A percentile compares a stretch with the other conserved stretches of the same genome.
These are phyloP conservation scores for Fusarium haematococcum DNA, from an alignment of 2,329 filamentous ascomycete genomes.

Conservation along the genomic window DNA sequence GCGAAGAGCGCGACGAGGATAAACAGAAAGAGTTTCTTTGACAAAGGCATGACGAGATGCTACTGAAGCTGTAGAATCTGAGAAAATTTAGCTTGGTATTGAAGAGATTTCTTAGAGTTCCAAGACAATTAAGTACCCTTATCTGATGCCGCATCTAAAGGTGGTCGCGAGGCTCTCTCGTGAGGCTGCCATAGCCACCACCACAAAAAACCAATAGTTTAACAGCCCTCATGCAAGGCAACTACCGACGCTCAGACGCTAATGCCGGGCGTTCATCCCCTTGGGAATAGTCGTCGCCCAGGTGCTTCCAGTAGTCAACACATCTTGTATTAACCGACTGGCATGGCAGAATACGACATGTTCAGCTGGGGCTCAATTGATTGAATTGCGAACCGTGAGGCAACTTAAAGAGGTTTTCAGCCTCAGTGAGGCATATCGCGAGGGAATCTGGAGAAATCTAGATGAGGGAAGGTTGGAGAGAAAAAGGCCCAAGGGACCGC, in stretches of 20 bases:
- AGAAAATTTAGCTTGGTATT: not conserved
- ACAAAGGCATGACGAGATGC: not conserved
- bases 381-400: not conserved
- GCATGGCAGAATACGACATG: not conserved
- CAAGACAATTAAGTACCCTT: not conserved
- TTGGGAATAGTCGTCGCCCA: not conserved
- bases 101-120: not conserved
- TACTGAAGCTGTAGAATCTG: not conserved
- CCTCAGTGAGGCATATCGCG: not conserved
- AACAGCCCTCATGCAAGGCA: not conserved
- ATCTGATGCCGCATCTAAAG: not conserved
- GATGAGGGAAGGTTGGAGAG: not conserved
- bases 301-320: not conserved
- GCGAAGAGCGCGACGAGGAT: not conserved
- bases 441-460: not conserved
- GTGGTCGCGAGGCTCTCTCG: not conserved
- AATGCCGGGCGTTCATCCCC: not conserved
- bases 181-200: not conserved
- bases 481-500: not conserved
- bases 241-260: not conserved
- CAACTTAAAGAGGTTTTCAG: not conserved
- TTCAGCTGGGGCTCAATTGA: not conserved
- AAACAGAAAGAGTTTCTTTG: not conserved
- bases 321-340: not conserved
- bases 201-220: not conserved